These are phyloP conservation scores for Lotus japonicus DNA, from an alignment of 306 rosid genomes.

Conservation along the genomic window DNA sequence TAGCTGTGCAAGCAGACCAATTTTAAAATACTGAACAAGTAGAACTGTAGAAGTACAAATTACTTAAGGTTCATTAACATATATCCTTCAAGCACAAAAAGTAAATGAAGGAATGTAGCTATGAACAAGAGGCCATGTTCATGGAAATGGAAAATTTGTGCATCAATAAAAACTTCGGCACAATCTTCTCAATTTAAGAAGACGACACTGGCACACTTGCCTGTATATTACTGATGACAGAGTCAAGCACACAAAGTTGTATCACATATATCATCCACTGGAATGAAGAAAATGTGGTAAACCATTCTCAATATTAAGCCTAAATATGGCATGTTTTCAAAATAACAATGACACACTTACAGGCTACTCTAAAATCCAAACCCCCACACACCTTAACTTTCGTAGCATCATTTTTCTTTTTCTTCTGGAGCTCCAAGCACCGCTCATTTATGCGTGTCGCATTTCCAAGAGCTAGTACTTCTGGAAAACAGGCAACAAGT, in stretches of 20 bases:
- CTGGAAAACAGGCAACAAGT: conserved; percentile 38
- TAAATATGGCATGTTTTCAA: not conserved
- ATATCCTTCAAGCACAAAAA: conserved; percentile 1
- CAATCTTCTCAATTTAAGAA: not conserved
- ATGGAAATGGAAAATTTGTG: not conserved
- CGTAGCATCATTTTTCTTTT: conserved; percentile 54
- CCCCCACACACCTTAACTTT: conserved; percentile 56
- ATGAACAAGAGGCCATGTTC: not conserved
- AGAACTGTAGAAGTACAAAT: not conserved
- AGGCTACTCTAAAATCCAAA: not conserved
- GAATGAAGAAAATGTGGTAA: not conserved
- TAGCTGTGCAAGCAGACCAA: not conserved
- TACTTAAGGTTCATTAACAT: conserved; percentile 1
- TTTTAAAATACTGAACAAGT: not conserved
- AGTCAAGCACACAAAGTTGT: not conserved
- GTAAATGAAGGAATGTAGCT: not conserved
- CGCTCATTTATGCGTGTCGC: conserved; percentile 65
- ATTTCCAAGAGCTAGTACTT: conserved; percentile 59
- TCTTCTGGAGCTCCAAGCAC: conserved; percentile 84
- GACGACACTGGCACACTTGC: not conserved
- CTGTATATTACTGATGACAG: not conserved
- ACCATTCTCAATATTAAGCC: not conserved
- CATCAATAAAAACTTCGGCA: not conserved
- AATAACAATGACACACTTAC: not conserved
- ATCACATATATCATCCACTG: not conserved